phyloP scores from a whole-genome alignment of 1,139 yeast genomes.

The Candida pseudoviswanathii region DNA sequence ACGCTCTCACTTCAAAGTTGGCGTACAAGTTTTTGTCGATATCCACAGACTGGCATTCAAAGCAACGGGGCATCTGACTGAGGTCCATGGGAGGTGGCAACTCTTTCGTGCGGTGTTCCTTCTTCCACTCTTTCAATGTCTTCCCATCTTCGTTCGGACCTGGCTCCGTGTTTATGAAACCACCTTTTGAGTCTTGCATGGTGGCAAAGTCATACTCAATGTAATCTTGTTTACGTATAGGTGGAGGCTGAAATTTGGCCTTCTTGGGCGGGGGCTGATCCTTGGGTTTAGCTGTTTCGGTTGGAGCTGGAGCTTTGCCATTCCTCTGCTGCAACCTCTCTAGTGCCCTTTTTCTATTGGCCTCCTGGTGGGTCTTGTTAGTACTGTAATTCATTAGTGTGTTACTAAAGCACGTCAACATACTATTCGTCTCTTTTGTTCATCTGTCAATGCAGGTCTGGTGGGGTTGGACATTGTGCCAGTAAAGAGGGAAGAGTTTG shows the following conservation, averaged over 20 bases:
- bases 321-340: slow-evolving; percentile 19
- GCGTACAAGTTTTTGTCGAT: slow-evolving; percentile 72
- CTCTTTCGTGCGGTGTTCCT: slow-evolving; percentile 54
- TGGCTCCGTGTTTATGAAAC: slow-evolving; percentile 61
- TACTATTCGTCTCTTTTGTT: slow-evolving; percentile 26
- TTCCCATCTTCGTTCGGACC: slow-evolving; percentile 29
- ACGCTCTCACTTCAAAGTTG: slow-evolving; percentile 71
- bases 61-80: slow-evolving; percentile 73
- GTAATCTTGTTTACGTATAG: slow-evolving; percentile 64
- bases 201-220: slow-evolving; percentile 92
- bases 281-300: slow-evolving; percentile 12
- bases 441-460: slow-evolving; percentile 21
- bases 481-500: neutral
- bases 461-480: slow-evolving; percentile 15
- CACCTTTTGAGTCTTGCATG: slow-evolving; percentile 87
- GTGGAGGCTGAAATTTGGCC: slow-evolving; percentile 34
- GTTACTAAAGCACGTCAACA: slow-evolving; percentile 1
- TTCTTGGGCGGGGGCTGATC: neutral
- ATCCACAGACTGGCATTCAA: slow-evolving; percentile 78
- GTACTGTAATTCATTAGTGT: slow-evolving; percentile 10
- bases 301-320: slow-evolving; percentile 11
- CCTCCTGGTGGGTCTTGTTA: slow-evolving; percentile 41
- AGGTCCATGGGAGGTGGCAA: slow-evolving; percentile 74
- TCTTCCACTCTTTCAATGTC: slow-evolving; percentile 78
- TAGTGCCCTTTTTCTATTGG: slow-evolving; percentile 57